Conservation (phyloP, 306 rosid genomes). For the Cucumis hystrix region DNA sequence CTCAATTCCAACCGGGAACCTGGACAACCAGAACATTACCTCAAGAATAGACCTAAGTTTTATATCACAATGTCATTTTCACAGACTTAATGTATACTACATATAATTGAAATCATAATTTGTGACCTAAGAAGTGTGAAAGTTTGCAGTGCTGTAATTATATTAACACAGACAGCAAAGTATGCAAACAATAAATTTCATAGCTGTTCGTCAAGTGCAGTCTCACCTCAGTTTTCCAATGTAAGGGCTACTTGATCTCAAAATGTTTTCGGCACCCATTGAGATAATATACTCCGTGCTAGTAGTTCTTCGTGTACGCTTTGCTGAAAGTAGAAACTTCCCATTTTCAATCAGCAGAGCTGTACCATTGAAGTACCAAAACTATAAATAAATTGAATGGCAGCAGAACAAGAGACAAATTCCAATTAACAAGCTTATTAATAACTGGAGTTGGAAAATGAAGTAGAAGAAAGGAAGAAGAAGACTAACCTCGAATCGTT, state of each 20-base stretch:
- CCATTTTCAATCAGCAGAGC: constrained; percentile 48
- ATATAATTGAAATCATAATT: neutral
- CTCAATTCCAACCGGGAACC: no score
- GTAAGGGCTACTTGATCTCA: constrained; percentile 75
- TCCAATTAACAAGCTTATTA: neutral
- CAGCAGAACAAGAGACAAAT: neutral
- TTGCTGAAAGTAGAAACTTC: constrained; percentile 91
- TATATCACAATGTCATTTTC: neutral
- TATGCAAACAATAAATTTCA: neutral
- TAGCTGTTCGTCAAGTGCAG: neutral
- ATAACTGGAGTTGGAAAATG: no score
- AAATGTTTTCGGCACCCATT: constrained; percentile 44
- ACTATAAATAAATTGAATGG: neutral
- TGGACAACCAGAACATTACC: no score
- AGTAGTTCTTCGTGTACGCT: constrained; percentile 65
- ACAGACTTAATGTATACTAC: neutral
- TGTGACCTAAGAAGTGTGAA: neutral
- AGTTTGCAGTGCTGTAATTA: neutral
- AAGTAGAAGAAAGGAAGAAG: no score
- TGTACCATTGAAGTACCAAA: neutral
- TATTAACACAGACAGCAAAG: neutral
- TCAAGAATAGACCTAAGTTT: neutral
- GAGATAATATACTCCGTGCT: constrained; percentile 84
- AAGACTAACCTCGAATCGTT: no score
- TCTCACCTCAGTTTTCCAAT: constrained; percentile 85